These are phyloP conservation scores for Benincasa hispida DNA, from an alignment of 306 rosid genomes.

Conservation along the genomic window DNA sequence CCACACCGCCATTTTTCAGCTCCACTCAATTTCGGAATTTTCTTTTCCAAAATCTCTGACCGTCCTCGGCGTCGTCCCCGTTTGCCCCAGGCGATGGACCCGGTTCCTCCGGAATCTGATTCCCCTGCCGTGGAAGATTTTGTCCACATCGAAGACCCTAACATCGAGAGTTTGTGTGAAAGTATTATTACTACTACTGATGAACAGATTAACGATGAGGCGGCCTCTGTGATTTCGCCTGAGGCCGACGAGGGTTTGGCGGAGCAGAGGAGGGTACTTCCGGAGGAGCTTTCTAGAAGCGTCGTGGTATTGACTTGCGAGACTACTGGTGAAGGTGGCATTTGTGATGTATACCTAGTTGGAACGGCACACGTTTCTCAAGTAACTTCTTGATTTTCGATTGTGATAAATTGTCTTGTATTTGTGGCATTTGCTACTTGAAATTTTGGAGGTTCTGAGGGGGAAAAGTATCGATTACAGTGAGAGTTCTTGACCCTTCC, in stretches of 20 bases:
- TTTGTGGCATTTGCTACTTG: background rate
- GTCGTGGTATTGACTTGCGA: constrained; percentile 63
- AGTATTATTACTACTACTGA: constrained; percentile 74
- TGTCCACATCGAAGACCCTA: constrained; percentile 59
- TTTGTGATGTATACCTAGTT: constrained; percentile 71
- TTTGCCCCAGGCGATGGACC: constrained; percentile 38
- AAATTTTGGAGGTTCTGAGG: background rate
- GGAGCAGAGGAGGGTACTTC: constrained; percentile 34
- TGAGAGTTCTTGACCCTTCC: background rate
- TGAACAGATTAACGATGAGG: constrained; percentile 20
- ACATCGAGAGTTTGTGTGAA: constrained; percentile 41
- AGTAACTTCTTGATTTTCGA: constrained; percentile 26
- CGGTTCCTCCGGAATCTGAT: constrained; percentile 25
- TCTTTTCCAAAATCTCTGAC: background rate
- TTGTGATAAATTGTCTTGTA: background rate
- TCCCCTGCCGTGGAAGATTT: constrained; percentile 41
- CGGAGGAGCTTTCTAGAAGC: constrained; percentile 61
- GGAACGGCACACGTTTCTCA: constrained; percentile 90
- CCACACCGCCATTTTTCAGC: constrained; percentile 18
- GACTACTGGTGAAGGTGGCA: constrained; percentile 43
- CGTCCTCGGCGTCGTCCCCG: constrained; percentile 9
- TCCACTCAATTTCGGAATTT: background rate
- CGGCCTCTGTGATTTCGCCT: background rate
- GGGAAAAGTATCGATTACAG: background rate
- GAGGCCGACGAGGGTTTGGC: constrained; percentile 18